Evolutionary conservation across 805 yeast species (phyloP).

Genomic region (Aciculoconidium aculeatum): DNA sequence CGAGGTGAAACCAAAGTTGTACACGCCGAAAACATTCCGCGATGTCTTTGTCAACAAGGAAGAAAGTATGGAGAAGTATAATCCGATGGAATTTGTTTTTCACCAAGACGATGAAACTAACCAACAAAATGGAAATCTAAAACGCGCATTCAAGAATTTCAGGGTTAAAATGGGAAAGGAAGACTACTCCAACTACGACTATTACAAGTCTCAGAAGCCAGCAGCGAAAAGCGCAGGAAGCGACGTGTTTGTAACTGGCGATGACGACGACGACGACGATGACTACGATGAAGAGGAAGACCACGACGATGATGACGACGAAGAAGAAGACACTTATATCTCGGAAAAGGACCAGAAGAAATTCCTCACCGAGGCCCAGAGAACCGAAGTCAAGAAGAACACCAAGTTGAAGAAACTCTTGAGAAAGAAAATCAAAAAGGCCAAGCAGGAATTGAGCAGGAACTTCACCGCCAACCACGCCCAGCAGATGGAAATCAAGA

Average conservation of each 20-base stretch:
- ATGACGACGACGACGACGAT: conserved; percentile 3
- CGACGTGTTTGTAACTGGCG: conserved; percentile 15
- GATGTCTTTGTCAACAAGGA: conserved; percentile 31
- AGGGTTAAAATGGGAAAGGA: conserved; percentile 25
- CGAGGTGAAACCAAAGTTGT: conserved; percentile 26
- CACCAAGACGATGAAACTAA: conserved; percentile 20
- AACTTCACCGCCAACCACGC: conserved; percentile 9
- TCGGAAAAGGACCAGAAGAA: conserved; percentile 5
- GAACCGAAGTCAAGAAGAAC: conserved; percentile 9
- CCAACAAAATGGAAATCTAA: conserved; percentile 13
- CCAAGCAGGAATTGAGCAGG: conserved; percentile 19
- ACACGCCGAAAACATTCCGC: conserved; percentile 34
- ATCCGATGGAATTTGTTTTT: conserved; percentile 38
- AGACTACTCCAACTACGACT: conserved; percentile 31
- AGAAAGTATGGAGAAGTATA: conserved; percentile 24
- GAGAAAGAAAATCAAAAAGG: conserved; percentile 15
- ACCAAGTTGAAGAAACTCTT: conserved; percentile 8
- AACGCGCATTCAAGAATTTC: conserved; percentile 22
- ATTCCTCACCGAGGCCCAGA: conserved; percentile 3
- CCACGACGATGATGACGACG: conserved; percentile 4
- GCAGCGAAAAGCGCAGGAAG: conserved; percentile 7
- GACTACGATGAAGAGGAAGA: conserved; percentile 1
- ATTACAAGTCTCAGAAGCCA: conserved; percentile 18
- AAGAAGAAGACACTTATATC: conserved; percentile 2
- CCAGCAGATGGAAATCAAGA: conserved; percentile 7